These are phyloP conservation scores for Boletus vermiculosoides DNA, from an alignment of 768 basidiomycete species.

Conservation along the genomic window DNA sequence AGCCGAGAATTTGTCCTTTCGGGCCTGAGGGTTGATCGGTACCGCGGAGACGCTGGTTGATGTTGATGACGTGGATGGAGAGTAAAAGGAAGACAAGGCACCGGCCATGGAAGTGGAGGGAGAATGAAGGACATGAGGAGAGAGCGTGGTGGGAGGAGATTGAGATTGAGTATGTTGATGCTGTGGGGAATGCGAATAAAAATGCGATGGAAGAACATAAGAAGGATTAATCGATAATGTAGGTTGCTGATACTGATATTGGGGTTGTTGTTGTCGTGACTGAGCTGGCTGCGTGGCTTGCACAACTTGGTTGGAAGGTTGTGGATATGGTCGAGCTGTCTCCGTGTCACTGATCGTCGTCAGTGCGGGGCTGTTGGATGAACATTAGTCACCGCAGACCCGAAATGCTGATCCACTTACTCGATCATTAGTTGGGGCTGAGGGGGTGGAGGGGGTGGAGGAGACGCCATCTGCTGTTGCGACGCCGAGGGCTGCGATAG, in stretches of 20 bases:
- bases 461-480: conserved; percentile 32
- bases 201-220: conserved; percentile 38
- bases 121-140: conserved; percentile 67
- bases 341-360: conserved; percentile 55
- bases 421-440: conserved; percentile 61
- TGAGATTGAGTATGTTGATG: conserved; percentile 30
- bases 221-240: conserved; percentile 44
- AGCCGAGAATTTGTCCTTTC: conserved; percentile 51
- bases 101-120: conserved; percentile 41
- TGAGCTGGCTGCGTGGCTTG: conserved; percentile 34
- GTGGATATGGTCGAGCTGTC: conserved; percentile 46
- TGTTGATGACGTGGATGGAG: conserved; percentile 32
- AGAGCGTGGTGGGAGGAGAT: conserved; percentile 58
- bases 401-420: conserved; percentile 39
- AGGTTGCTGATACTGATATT: conserved; percentile 41
- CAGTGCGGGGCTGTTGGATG: conserved; percentile 50
- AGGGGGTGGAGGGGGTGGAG: conserved; percentile 19
- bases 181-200: conserved; percentile 36
- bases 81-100: conserved; percentile 40
- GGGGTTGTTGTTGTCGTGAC: conserved; percentile 36
- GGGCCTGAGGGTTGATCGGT: conserved; percentile 47
- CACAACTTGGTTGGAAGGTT: conserved; percentile 40
- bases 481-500: conserved; percentile 31
- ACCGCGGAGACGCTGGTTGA: conserved; percentile 27
- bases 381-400: conserved; percentile 14